Conservation (phyloP, 177 flowering plant genomes). For the Telopea speciosissima region DNA sequence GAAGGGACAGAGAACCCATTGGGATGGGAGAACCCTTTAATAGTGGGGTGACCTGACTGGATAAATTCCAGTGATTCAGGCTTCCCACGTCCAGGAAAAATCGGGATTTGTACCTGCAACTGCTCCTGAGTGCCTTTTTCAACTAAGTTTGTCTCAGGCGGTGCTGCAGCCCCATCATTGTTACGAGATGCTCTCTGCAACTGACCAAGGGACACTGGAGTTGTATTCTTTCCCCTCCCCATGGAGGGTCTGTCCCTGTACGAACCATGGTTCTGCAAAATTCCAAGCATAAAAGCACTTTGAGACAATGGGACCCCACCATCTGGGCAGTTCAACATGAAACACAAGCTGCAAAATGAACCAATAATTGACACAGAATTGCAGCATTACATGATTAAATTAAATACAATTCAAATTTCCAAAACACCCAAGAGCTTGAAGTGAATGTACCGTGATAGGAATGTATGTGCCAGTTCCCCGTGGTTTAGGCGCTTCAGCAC, state of each 20-base stretch:
- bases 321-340: constrained; percentile 12
- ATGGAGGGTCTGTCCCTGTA: constrained; percentile 36
- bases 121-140: constrained; percentile 32
- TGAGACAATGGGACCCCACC: constrained; percentile 5
- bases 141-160: constrained; percentile 20
- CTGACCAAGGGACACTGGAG: constrained; percentile 12
- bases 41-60: constrained; percentile 25
- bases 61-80: constrained; percentile 22
- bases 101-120: constrained; percentile 15
- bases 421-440: constrained; percentile 9
- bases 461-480: constrained; percentile 87
- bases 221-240: constrained; percentile 44
- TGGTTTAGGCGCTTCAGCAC: constrained; percentile 55
- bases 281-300: constrained; percentile 15
- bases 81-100: constrained; percentile 21
- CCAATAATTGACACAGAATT: constrained; percentile 9
- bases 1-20: constrained; percentile 25
- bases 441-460: constrained; percentile 53
- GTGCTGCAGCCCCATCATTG: constrained; percentile 30
- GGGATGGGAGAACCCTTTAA: constrained; percentile 12
- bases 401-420: constrained; percentile 1
- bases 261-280: constrained; percentile 53
- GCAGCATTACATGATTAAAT: background rate
- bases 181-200: constrained; percentile 39
- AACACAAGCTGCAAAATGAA: constrained; percentile 1